These are phyloP conservation scores for Teratosphaeriaceae sp. DNA, from an alignment of 2,329 filamentous ascomycete species.

Conservation along the genomic window DNA sequence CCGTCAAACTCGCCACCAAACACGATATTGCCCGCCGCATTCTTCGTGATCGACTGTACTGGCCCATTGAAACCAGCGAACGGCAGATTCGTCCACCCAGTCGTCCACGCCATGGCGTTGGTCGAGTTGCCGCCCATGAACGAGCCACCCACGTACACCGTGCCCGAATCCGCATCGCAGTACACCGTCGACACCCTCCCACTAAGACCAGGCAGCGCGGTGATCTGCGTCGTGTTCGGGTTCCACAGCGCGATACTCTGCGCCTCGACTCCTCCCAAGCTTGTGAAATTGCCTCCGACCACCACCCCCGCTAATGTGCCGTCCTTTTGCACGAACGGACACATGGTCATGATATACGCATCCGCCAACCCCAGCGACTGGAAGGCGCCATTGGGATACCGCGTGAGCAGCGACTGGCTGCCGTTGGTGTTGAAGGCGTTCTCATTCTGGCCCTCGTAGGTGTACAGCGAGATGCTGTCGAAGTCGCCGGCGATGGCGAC, in stretches of 20 bases:
- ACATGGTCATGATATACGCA: conserved; percentile 83
- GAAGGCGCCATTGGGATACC: conserved; percentile 80
- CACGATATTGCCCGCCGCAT: conserved; percentile 74
- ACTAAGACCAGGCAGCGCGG: conserved; percentile 69
- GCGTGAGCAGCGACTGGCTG: conserved; percentile 71
- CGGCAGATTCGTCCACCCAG: conserved; percentile 71
- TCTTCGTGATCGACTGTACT: conserved; percentile 76
- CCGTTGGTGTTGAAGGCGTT: conserved; percentile 63
- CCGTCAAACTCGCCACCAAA: conserved; percentile 90
- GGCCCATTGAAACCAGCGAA: conserved; percentile 95
- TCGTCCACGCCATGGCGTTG: conserved; percentile 80
- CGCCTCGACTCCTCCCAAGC: conserved; percentile 68
- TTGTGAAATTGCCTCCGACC: conserved; percentile 93
- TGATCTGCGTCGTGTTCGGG: conserved; percentile 61
- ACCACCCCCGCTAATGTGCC: conserved; percentile 67
- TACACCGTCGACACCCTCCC: conserved; percentile 76
- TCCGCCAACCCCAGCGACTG: conserved; percentile 70
- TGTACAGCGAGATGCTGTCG: conserved; percentile 81
- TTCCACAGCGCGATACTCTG: conserved; percentile 77
- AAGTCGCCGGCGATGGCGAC: conserved; percentile 87
- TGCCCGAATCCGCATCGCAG: conserved; percentile 69
- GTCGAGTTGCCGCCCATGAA: conserved; percentile 76
- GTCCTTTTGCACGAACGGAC: conserved; percentile 62
- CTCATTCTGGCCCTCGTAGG: conserved; percentile 74
- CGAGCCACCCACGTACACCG: conserved; percentile 86